Percentiles rank a stretch among this genome's conserved stretches.
Conservation (phyloP, 768 basidiomycete species). For the Lactarius deliciosus region DNA sequence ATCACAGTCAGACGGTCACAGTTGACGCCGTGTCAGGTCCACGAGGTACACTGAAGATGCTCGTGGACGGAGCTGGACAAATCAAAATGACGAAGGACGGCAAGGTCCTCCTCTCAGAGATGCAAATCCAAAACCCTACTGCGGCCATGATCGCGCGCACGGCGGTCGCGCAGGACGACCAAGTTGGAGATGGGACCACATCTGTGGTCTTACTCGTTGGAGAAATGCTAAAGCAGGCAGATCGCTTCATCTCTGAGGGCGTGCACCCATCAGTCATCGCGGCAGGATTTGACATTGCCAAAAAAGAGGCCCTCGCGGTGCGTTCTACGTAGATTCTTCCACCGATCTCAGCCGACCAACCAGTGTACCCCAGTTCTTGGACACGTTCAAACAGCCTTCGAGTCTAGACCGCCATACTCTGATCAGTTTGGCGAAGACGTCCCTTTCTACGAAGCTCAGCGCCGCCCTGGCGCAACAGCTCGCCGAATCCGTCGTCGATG, state of each 20-base stretch:
- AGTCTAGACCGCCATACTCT: conserved; percentile 87
- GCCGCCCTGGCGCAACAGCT: conserved; percentile 79
- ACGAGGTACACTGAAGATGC: conserved; percentile 97
- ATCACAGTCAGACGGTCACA: neutral
- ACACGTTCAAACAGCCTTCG: conserved; percentile 77
- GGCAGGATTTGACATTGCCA: conserved; percentile 95
- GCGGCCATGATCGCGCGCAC: conserved; percentile 99
- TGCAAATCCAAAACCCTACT: conserved; percentile 99
- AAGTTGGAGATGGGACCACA: conserved; percentile 98
- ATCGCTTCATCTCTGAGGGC: conserved; percentile 96
- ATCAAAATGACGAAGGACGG: conserved; percentile 99
- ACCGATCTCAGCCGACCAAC: conserved; percentile 31
- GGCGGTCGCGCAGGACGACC: conserved; percentile 98
- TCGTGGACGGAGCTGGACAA: conserved; percentile 96
- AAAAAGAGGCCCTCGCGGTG: conserved; percentile 89
- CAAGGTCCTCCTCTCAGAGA: conserved; percentile 96
- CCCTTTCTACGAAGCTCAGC: conserved; percentile 91
- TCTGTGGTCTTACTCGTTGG: conserved; percentile 95
- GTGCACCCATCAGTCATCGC: conserved; percentile 96
- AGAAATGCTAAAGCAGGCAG: conserved; percentile 94
- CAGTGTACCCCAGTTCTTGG: conserved; percentile 69
- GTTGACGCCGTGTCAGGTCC: conserved; percentile 58
- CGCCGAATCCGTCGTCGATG: conserved; percentile 91
- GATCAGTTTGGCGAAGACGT: conserved; percentile 93
- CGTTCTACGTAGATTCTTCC: conserved; percentile 37